Percentiles rank a stretch among this genome's conserved stretches.
These are phyloP conservation scores for Paraglomus occultum DNA, from an alignment of 192 early-diverging fungal genomes.

Conservation along the genomic window DNA sequence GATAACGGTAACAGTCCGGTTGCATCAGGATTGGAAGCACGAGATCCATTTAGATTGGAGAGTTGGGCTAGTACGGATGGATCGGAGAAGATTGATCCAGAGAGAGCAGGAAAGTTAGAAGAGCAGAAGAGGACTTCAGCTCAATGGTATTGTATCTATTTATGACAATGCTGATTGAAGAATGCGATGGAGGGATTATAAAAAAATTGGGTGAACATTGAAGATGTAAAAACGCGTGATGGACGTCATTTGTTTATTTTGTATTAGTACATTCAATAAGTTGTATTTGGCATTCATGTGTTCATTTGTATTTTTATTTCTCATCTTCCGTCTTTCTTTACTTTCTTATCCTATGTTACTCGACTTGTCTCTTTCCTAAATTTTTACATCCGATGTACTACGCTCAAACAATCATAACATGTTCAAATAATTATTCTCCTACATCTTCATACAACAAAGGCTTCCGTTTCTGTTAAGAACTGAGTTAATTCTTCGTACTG, in stretches of 20 bases:
- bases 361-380: constrained; percentile 1
- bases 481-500: constrained; percentile 61
- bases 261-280: too few species aligned
- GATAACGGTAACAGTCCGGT: constrained; percentile 17
- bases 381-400: too few species aligned
- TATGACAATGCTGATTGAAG: neutral
- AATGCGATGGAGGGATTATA: neutral
- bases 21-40: constrained; percentile 31
- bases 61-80: constrained; percentile 17
- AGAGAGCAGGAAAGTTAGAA: constrained; percentile 18
- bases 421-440: constrained; percentile 27
- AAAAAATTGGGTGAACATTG: constrained; percentile 21
- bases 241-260: neutral
- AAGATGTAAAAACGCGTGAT: constrained; percentile 7
- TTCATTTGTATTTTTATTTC: too few species aligned
- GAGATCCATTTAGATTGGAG: constrained; percentile 39
- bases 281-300: too few species aligned
- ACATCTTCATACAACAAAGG: constrained; percentile 33
- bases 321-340: neutral
- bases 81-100: constrained; percentile 26
- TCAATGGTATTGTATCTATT: constrained; percentile 25
- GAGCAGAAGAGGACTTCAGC: constrained; percentile 27
- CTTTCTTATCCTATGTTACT: constrained; percentile 30
- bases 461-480: constrained; percentile 43
- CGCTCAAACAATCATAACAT: too few species aligned